Percentiles rank a stretch among this genome's conserved stretches.
phyloP scores from a whole-genome alignment of 805 yeast species.

The Candida nemodendra region DNA sequence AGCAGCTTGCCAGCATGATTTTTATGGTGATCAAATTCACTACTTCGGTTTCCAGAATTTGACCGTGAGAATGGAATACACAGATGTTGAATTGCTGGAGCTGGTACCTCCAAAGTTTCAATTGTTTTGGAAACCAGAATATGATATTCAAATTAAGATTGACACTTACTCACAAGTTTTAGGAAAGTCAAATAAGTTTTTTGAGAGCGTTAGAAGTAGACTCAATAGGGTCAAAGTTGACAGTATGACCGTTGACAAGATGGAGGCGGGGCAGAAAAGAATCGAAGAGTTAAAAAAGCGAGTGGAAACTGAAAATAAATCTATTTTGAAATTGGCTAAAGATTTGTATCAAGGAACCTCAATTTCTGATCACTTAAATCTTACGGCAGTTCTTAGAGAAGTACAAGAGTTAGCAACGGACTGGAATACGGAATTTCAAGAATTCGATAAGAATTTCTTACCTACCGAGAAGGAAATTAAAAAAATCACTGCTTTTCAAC shows the following conservation, averaged over 20 bases:
- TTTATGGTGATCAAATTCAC: slow-evolving; percentile 75
- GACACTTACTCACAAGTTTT: slow-evolving; percentile 56
- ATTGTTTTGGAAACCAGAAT: slow-evolving; percentile 68
- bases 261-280: slow-evolving; percentile 62
- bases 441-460: slow-evolving; percentile 72
- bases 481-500: slow-evolving; percentile 82
- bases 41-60: slow-evolving; percentile 80
- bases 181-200: slow-evolving; percentile 57
- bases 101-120: slow-evolving; percentile 73
- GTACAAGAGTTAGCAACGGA: slow-evolving; percentile 79
- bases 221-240: slow-evolving; percentile 77
- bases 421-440: slow-evolving; percentile 84
- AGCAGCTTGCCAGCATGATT: slow-evolving; percentile 70
- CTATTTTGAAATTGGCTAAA: slow-evolving; percentile 45
- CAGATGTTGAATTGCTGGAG: slow-evolving; percentile 72
- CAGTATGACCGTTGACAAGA: slow-evolving; percentile 65
- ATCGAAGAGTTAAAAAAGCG: slow-evolving; percentile 56
- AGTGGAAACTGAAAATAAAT: slow-evolving; percentile 49
- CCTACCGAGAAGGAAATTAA: slow-evolving; percentile 95
- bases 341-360: slow-evolving; percentile 52
- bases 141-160: slow-evolving; percentile 65
- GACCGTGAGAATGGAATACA: slow-evolving; percentile 77
- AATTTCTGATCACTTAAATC: slow-evolving; percentile 64
- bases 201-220: slow-evolving; percentile 68
- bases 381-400: slow-evolving; percentile 67